Evolutionary conservation across 2,329 filamentous ascomycete genomes (phyloP).

Genomic region (Macrophomina tecta): DNA sequence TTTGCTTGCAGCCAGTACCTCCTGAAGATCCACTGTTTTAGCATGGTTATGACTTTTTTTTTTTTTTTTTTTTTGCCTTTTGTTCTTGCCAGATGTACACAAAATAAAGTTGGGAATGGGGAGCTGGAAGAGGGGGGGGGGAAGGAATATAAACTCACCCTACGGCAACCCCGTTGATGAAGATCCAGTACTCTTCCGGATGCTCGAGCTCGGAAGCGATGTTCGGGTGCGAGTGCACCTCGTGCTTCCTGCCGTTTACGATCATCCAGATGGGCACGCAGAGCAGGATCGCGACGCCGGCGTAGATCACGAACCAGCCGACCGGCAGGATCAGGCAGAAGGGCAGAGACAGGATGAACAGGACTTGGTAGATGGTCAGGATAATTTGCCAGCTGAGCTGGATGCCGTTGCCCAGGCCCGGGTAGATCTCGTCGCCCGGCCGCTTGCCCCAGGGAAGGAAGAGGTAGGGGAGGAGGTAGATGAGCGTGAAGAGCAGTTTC

Average conservation of each 20-base stretch:
- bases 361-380: conserved; percentile 64
- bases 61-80: too few species aligned
- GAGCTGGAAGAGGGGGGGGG: neutral
- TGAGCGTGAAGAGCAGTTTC: conserved; percentile 31
- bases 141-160: conserved; percentile 51
- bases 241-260: conserved; percentile 41
- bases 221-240: conserved; percentile 62
- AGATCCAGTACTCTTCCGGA: conserved; percentile 76
- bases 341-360: conserved; percentile 66
- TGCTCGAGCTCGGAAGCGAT: conserved; percentile 46
- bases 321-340: conserved; percentile 53
- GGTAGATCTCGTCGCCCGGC: conserved; percentile 65
- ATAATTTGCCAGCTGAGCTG: conserved; percentile 64
- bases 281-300: conserved; percentile 36
- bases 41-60: neutral
- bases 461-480: conserved; percentile 32
- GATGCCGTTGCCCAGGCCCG: conserved; percentile 62
- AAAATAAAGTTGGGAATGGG: neutral
- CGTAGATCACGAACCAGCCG: conserved; percentile 43
- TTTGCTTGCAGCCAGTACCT: conserved; percentile 60
- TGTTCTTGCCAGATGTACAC: too few species aligned
- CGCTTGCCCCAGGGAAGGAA: conserved; percentile 32
- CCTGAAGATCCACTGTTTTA: conserved; percentile 30
- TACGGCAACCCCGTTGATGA: conserved; percentile 74
- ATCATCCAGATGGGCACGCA: conserved; percentile 41